Evolutionary conservation across 2,329 filamentous ascomycete species (phyloP).

Genomic region (Talaromyces atroroseus): DNA sequence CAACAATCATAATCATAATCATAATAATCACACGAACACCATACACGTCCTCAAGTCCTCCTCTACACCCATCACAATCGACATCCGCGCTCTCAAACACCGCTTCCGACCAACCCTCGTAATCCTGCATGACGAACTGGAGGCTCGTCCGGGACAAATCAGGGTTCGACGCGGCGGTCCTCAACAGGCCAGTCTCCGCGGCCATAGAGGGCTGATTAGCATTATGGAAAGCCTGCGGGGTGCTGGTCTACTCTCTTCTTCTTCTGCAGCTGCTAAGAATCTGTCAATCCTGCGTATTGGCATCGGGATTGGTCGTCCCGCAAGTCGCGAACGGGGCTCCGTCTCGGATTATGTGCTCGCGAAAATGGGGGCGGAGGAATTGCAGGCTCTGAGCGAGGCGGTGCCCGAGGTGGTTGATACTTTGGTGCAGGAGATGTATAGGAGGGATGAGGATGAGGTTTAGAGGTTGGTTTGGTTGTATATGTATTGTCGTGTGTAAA

Average conservation of each 20-base stretch:
- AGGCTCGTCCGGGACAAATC: constrained; percentile 63
- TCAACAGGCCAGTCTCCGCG: constrained; percentile 53
- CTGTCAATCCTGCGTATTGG: constrained; percentile 58
- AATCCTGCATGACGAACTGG: constrained; percentile 84
- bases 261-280: constrained; percentile 18
- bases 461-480: neutral
- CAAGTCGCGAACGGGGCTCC: constrained; percentile 57
- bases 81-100: constrained; percentile 13
- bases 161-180: constrained; percentile 56
- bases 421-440: constrained; percentile 46
- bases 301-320: constrained; percentile 81
- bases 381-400: constrained; percentile 45
- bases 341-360: constrained; percentile 75
- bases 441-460: constrained; percentile 37
- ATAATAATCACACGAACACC: too few relatives aligned
- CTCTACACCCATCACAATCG: constrained; percentile 1
- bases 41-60: constrained; percentile 3
- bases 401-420: constrained; percentile 47
- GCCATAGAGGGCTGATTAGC: constrained; percentile 72
- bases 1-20: too few relatives aligned
- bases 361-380: constrained; percentile 55
- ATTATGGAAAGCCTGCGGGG: constrained; percentile 51
- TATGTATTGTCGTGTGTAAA: neutral
- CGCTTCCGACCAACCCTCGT: constrained; percentile 51
- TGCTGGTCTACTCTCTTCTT: constrained; percentile 25